Evolutionary conservation across 1,139 yeast genomes (phyloP), one percentile per base, ranked within the genome.

Genomic region (Yamadazyma atmosphaerica): DNA sequence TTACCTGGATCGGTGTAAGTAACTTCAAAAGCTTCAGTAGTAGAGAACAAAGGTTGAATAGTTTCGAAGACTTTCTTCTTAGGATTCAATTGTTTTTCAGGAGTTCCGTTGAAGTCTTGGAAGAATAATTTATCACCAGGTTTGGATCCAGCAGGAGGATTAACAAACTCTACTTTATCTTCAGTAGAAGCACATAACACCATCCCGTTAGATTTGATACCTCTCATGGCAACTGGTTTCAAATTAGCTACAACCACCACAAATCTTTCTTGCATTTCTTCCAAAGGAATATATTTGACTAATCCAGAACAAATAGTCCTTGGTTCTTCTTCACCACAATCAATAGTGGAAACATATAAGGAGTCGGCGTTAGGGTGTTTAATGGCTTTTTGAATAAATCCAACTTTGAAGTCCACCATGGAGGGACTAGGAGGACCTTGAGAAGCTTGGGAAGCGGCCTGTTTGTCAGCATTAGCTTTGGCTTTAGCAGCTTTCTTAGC

Each of bases 61-160:
- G 90, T 77, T 75, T 94, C 99, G 92, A 96, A 94, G 47, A 92
- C 75, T 79, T 94, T 94, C 86, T 92, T 94, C 83, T 94, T 94
- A 54, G 99, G 98, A 71, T 92, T 90, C 65, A 94, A 76, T 60
- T 84, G 94, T 60, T 88, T 80, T 66, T 89, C 95, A 49, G 99
- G 98, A 41, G 77, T 79, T 47, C 87, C 87, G 55, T 88, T 83
- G 63, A 72, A 89, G 43, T 87, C 94, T 68, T 89, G 96, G 57
- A 94, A 92, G 77, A 87, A 89, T 49, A 92, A 77, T 74, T 89
- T 89, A 67, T 94, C 98, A 67, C 99, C 99, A 11, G 98, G 82
- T 69, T 87, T 79, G 34, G 96, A 79, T n/a, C 90, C 96, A 30
- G 79, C 80, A 49, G 99, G 99, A 43, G 98, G 98, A 63, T 85